Percentiles rank a stretch among this genome's conserved stretches.
phyloP scores from a whole-genome alignment of 768 basidiomycete genomes.

The Hericium coralloides region DNA sequence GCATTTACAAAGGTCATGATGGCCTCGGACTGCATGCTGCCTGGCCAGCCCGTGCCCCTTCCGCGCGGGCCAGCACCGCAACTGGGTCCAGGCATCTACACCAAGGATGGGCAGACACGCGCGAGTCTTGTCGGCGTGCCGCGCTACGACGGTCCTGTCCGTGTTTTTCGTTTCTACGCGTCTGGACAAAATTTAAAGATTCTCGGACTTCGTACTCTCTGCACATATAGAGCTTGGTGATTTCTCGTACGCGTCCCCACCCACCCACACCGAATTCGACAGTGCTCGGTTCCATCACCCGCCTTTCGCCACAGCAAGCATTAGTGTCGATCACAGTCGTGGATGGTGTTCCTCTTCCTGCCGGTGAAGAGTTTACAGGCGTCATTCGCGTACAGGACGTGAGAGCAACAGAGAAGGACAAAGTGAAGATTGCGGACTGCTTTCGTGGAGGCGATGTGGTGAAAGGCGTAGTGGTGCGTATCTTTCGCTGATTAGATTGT shows the following conservation, averaged over 20 bases:
- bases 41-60: conserved; percentile 67
- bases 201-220: conserved; percentile 2
- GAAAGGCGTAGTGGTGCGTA: conserved; percentile 71
- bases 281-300: conserved; percentile 74
- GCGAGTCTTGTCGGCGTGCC: conserved; percentile 67
- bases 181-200: conserved; percentile 14
- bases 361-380: conserved; percentile 83
- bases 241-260: conserved; percentile 59
- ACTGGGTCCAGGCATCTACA: conserved; percentile 60
- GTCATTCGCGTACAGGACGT: conserved; percentile 87
- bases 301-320: conserved; percentile 79
- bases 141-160: conserved; percentile 53
- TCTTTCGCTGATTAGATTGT: background rate
- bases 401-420: conserved; percentile 83
- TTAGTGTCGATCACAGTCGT: conserved; percentile 78
- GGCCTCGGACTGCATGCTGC: conserved; percentile 37
- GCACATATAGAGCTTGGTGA: conserved; percentile 43
- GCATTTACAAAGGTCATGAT: conserved; percentile 19
- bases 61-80: conserved; percentile 46
- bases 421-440: conserved; percentile 82
- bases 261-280: conserved; percentile 70
- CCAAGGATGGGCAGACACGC: conserved; percentile 50
- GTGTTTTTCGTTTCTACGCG: conserved; percentile 30
- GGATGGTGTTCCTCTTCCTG: conserved; percentile 73
- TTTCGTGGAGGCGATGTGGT: conserved; percentile 91